Conservation (phyloP, 345 rosid species). For the Nasturtium officinale region DNA sequence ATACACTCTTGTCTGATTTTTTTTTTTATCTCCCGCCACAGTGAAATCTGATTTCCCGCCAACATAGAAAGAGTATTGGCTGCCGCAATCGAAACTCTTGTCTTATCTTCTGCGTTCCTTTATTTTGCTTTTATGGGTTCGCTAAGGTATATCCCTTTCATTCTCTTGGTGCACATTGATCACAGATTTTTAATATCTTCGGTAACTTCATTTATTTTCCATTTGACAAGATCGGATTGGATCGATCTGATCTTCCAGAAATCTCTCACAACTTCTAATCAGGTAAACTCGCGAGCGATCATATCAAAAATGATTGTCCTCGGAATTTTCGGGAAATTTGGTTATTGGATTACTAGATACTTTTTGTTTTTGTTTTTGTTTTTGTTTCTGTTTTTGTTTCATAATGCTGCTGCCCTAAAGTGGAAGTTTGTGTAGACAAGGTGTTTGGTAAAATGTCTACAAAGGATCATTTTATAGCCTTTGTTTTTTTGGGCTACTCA, state of each 20-base stretch:
- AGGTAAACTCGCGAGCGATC: conserved; percentile 22
- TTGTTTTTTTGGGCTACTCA: background rate
- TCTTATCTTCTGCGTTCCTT: background rate
- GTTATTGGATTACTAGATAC: background rate
- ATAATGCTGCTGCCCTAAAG: conserved; percentile 1
- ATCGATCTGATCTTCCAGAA: conserved; percentile 12
- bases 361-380: background rate
- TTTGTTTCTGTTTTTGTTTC: background rate
- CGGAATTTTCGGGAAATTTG: background rate
- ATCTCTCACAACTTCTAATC: background rate
- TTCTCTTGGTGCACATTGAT: background rate
- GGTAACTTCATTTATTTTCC: background rate
- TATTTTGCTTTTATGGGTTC: background rate
- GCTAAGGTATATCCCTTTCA: background rate
- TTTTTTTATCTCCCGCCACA: conserved; percentile 28
- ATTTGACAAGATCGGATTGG: background rate
- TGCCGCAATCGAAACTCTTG: background rate
- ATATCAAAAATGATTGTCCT: background rate
- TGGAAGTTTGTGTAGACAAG: conserved; percentile 16
- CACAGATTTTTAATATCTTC: conserved; percentile 1
- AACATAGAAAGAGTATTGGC: conserved; percentile 4
- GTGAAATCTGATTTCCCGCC: conserved; percentile 35
- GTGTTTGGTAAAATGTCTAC: conserved; percentile 40
- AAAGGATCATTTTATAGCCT: background rate
- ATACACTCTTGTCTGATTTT: background rate